These are phyloP conservation scores for Blastocrithidia nonstop DNA, from an alignment of 208 protist genomes.

Conservation along the genomic window DNA sequence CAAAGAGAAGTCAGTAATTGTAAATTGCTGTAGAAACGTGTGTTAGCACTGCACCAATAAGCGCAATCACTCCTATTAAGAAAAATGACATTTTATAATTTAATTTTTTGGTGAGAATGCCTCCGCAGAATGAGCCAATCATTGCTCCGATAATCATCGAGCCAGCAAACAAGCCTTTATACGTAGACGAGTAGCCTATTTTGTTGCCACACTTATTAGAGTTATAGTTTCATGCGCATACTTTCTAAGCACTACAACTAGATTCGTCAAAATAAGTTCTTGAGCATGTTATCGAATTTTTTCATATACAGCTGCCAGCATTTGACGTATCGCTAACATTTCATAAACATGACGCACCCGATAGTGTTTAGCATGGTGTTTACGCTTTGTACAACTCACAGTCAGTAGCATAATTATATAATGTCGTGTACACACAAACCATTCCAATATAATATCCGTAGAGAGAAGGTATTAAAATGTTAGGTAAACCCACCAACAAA, in stretches of 20 bases:
- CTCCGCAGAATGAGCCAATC: conserved; percentile 20
- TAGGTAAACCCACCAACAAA: conserved; percentile 6
- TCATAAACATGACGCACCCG: conserved; percentile 10
- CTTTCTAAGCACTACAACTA: conserved; percentile 5
- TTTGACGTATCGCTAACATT: conserved; percentile 2
- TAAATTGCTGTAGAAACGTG: conserved; percentile 15
- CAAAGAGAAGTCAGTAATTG: conserved; percentile 29
- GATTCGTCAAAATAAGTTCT: conserved; percentile 10
- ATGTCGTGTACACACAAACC: conserved; percentile 17
- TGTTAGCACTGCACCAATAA: conserved; percentile 13
- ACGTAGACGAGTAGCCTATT: conserved; percentile 18
- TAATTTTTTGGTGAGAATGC: conserved; percentile 13
- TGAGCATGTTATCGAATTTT: conserved; percentile 15
- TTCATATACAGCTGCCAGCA: conserved; percentile 10
- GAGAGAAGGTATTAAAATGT: conserved; percentile 7
- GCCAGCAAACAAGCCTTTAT: conserved; percentile 33
- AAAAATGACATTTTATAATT: conserved; percentile 26
- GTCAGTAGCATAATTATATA: conserved; percentile 20
- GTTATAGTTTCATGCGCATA: conserved; percentile 23
- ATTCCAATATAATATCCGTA: conserved; percentile 32
- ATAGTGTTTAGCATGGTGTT: conserved; percentile 13
- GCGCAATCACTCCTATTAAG: conserved; percentile 14
- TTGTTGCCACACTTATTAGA: conserved; percentile 12
- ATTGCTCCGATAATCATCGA: conserved; percentile 47
- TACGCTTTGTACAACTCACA: conserved; percentile 20